A percentile compares a stretch with the other conserved stretches of the same genome.
These are phyloP conservation scores for Tilletia walkeri DNA, from an alignment of 1,284 basidiomycete genomes.

Conservation along the genomic window DNA sequence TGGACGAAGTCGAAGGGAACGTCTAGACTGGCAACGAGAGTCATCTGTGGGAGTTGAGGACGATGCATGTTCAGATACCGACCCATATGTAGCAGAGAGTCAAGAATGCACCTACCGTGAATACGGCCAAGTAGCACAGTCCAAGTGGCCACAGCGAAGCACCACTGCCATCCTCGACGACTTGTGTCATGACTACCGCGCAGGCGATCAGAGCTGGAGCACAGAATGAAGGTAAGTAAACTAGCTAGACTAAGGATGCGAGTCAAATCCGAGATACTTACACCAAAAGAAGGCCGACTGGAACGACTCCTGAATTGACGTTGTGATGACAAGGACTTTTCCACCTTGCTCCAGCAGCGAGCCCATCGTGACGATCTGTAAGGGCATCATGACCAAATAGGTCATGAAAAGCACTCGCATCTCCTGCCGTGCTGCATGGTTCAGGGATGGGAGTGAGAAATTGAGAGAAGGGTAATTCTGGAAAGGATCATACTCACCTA, in stretches of 20 bases:
- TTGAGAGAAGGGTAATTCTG: background rate
- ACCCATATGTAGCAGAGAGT: background rate
- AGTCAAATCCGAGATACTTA: background rate
- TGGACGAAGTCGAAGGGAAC: slow-evolving; percentile 11
- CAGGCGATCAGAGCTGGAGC: background rate
- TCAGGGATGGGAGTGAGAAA: background rate
- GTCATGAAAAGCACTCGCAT: slow-evolving; percentile 13
- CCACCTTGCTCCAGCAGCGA: slow-evolving; percentile 2
- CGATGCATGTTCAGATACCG: background rate
- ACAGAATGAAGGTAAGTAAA: background rate
- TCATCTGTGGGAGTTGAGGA: background rate
- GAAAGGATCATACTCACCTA: background rate
- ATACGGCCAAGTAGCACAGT: slow-evolving; percentile 4
- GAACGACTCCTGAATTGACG: background rate
- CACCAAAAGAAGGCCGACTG: slow-evolving; percentile 3
- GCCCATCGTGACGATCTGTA: background rate
- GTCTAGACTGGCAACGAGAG: slow-evolving; percentile 8
- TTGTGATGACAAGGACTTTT: background rate
- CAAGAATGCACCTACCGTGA: background rate
- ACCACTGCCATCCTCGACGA: background rate
- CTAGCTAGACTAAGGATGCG: too few relatives aligned
- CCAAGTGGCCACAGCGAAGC: slow-evolving; percentile 2
- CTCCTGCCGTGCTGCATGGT: slow-evolving; percentile 12
- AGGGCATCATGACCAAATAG: background rate
- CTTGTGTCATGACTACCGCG: slow-evolving; percentile 12